Base-by-base conservation (phyloP, 805 yeast genomes). In the Jamesozyma gamospora region DNA sequence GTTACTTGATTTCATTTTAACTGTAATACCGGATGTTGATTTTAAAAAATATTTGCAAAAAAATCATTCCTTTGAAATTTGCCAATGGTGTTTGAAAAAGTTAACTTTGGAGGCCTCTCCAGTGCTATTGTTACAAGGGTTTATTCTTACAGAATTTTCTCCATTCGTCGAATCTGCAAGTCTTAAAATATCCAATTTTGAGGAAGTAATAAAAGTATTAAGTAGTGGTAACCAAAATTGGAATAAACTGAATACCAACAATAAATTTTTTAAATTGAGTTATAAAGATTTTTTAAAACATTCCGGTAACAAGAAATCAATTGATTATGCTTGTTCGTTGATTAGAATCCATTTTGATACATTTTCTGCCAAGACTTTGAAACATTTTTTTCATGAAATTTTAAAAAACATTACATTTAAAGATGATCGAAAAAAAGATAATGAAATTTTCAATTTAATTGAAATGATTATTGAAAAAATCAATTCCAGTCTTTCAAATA, bases 1-100 rank as follows among this genome's bases (percentile, higher is more conserved):
- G 14, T 38, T 56, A n/a, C 28, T 56, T 3, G 53, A 48, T 27
- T 42, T 57, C 12, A 47, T 51, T 6, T 17, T 52, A 19, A 37
- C 50, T 12, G 36, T 52, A 4, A 24, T 34, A 4, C 46, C 40
- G 24, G 58, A 56, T 37, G 19, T 28, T 2, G 48, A 37, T 6
- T 46, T 59, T 26, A 32, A 35, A 3, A 34, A 37, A 4, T 55
- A 52, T 40, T 35, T 53, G 2, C 32, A 40, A 13, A 51, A 44
- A 31, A 42, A 50, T 29, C 42, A 46, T 18, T 37, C 38, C 13
- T 15, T 34, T 3, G 58, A 56, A 14, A 42, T 57, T 8, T 49
- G 54, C 42, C 29, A 42, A 2, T 50, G 58, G 55, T 46, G 48
- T 34, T 45, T 55, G 21, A 16, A 41, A 4, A 31, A 16, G 15